These are phyloP conservation scores for Rhizoctonia solani DNA, from an alignment of 1,284 basidiomycete species.

Conservation along the genomic window DNA sequence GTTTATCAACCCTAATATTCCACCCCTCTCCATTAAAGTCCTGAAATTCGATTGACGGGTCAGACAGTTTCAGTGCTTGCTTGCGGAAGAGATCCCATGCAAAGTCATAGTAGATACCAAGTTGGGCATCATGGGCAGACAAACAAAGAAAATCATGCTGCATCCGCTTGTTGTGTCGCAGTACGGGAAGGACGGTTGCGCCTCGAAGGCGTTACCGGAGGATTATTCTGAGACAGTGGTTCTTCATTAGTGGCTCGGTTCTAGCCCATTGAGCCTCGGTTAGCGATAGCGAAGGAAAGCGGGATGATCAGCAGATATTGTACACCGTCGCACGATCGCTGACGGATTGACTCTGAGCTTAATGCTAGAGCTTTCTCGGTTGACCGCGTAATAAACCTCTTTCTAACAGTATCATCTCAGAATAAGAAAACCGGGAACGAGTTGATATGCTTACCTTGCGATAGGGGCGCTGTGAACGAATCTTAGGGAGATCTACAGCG, in stretches of 20 bases:
- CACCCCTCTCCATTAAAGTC: conserved; percentile 28
- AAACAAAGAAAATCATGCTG: conserved; percentile 31
- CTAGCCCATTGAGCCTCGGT: conserved; percentile 12
- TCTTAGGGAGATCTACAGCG: conserved; percentile 35
- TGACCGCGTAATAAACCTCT: conserved; percentile 38
- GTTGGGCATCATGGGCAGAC: conserved; percentile 31
- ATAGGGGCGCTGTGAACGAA: conserved; percentile 33
- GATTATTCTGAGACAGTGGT: conserved; percentile 9
- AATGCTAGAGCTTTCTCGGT: conserved; percentile 27
- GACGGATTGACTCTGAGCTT: conserved; percentile 30
- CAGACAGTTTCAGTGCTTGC: conserved; percentile 15
- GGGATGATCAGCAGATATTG: conserved; percentile 24
- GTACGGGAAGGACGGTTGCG: conserved; percentile 21
- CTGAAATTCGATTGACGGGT: conserved; percentile 6
- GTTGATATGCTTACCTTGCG: conserved; percentile 9
- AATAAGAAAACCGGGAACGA: neutral
- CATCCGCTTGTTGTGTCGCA: conserved; percentile 9
- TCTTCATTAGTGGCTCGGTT: neutral
- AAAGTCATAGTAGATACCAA: conserved; percentile 29
- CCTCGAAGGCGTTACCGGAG: conserved; percentile 32
- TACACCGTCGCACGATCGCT: conserved; percentile 34
- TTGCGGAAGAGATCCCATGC: conserved; percentile 29
- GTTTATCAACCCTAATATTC: conserved; percentile 14
- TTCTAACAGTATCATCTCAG: conserved; percentile 24
- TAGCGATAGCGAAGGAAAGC: conserved; percentile 12